Base-by-base conservation (phyloP, 208 protist species). In the Histomonas meleagridis region DNA sequence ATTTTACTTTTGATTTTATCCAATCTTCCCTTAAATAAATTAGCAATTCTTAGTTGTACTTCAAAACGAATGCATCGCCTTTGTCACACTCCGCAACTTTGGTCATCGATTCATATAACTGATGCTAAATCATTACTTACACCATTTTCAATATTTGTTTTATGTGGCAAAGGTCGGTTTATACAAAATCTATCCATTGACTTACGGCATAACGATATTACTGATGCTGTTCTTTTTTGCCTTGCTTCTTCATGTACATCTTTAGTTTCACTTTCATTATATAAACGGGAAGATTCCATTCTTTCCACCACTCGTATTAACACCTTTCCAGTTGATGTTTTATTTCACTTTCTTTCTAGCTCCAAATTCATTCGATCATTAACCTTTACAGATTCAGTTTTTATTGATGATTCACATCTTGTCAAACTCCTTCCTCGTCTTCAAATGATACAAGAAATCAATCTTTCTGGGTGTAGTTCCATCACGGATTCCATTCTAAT, bases 381-480 rank as follows among this genome's bases (percentile, higher is more conserved):
- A 4, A 51, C 46, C n/a, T 86, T 86, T 55, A 86, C 35, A 26
- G 76, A 86, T 43, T 86, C 76, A 26, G 46, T 48, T 51, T n/a
- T 86, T 12, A 86, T 86, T 55, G 76, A 86, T 57, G 76, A 86
- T 86, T 51, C 40, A 26, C 76, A 86, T 55, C 76, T 86, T 49
- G 76, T 86, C n/a, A 40, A 40, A 86, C 46, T 86, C 38, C 38
- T 86, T 2, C 76, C 76, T 32, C 76, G 55, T 86, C 76, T 86
- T 86, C 76, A 86, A 86, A 86, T 86, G 76, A 86, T 86, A 46
- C 5, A 46, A 16, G 76, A 86, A 86, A 86, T 86, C 28, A 46
- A 86, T 26, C 26, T 86, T 0, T 86, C 76, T 38, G 76, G 76
- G 0, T 86, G 76, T 48, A 40, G 43, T 10, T 51, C 76, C 9